Evolutionary conservation across 2,329 filamentous ascomycete species (phyloP).

Genomic region (Mycosphaerelloides madeirae): DNA sequence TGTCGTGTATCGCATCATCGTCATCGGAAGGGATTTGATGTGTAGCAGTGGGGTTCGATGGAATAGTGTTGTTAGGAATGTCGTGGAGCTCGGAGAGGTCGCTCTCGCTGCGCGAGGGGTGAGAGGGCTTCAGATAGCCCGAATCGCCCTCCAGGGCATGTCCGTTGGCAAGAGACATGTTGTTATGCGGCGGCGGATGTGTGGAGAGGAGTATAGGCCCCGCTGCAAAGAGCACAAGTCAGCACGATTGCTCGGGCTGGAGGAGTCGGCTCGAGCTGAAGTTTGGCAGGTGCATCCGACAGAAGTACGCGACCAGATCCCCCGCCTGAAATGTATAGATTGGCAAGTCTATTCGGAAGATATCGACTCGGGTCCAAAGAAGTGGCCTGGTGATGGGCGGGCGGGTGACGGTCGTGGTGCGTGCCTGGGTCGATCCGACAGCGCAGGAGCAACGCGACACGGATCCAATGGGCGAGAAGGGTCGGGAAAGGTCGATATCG

Average conservation of each 20-base stretch:
- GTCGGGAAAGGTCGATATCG: constrained; percentile 13
- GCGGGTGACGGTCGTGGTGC: constrained; percentile 23
- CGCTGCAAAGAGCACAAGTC: constrained; percentile 45
- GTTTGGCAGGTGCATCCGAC: constrained; percentile 24
- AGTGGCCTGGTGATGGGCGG: constrained; percentile 25
- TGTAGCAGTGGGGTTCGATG: constrained; percentile 34
- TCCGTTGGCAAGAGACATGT: constrained; percentile 62
- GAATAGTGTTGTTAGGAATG: constrained; percentile 41
- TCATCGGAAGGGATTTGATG: constrained; percentile 39
- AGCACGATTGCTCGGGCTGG: constrained; percentile 34
- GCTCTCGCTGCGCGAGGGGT: constrained; percentile 61
- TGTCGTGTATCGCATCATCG: constrained; percentile 44
- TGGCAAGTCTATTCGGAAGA: constrained; percentile 22
- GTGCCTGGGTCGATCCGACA: constrained; percentile 16
- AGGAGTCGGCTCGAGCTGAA: constrained; percentile 28
- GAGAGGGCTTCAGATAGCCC: constrained; percentile 42
- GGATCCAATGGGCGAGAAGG: constrained; percentile 13
- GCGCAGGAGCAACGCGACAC: constrained; percentile 5
- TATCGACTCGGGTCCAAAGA: constrained; percentile 39
- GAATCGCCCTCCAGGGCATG: constrained; percentile 54
- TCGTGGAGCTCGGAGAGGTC: constrained; percentile 70
- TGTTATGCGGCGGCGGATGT: constrained; percentile 47
- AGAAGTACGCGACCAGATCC: constrained; percentile 41
- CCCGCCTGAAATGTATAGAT: constrained; percentile 32
- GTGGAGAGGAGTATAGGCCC: constrained; percentile 60